phyloP scores from a whole-genome alignment of 345 rosid species.

The Rhizophora mangle region DNA sequence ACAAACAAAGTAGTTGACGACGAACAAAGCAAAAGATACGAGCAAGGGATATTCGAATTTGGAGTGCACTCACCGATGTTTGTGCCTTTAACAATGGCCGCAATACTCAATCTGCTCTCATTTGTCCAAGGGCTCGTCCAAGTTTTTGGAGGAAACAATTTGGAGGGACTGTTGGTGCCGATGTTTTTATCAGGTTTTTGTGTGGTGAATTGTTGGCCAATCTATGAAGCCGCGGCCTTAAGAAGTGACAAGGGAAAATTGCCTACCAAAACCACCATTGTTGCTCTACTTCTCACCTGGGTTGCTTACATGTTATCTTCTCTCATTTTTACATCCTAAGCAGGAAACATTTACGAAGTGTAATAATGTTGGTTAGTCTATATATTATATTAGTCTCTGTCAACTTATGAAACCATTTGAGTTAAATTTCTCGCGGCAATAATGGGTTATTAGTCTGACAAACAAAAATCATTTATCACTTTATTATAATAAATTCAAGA shows the following conservation, averaged over 20 bases:
- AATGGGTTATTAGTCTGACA: no score
- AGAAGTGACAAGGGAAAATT: slow-evolving; percentile 59
- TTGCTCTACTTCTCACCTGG: slow-evolving; percentile 10
- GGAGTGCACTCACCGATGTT: slow-evolving; percentile 55
- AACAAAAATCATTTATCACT: no score
- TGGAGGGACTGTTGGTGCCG: slow-evolving; percentile 36
- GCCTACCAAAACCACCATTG: slow-evolving; percentile 31
- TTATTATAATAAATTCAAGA: no score
- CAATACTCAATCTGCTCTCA: slow-evolving; percentile 49
- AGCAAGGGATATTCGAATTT: slow-evolving; percentile 54
- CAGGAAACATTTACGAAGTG: no score
- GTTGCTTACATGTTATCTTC: no score
- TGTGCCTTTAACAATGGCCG: slow-evolving; percentile 39
- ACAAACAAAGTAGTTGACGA: slow-evolving; percentile 55
- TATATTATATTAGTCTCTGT: no score
- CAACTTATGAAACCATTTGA: no score
- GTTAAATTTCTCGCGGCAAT: no score
- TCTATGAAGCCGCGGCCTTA: slow-evolving; percentile 58
- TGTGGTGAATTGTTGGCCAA: slow-evolving; percentile 47
- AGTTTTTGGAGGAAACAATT: slow-evolving; percentile 3
- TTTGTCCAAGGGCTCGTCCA: slow-evolving; percentile 29
- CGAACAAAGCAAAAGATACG: slow-evolving; percentile 52
- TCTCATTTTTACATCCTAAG: no score
- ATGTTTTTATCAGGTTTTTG: slow-evolving; percentile 40
- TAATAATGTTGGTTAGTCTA: no score